These are phyloP conservation scores for Dalechampia spathulata DNA, from an alignment of 441 rosid genomes.

Conservation along the genomic window DNA sequence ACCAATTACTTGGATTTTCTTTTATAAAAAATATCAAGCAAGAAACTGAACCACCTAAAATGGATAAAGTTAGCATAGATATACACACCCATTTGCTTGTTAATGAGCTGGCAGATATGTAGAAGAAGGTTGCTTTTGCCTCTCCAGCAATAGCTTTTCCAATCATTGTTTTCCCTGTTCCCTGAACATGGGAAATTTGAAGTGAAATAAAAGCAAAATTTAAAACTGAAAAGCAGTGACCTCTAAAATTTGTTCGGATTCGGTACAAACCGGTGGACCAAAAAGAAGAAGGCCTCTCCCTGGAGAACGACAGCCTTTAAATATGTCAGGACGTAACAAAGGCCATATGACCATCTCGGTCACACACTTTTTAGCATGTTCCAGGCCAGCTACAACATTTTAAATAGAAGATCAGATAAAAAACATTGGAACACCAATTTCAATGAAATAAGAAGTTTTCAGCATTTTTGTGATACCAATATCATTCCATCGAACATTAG, in stretches of 20 bases:
- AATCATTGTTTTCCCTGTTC: conserved; percentile 97
- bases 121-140: conserved; percentile 96
- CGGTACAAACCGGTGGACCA: conserved; percentile 81
- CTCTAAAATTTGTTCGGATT: conserved; percentile 13
- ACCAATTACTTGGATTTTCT: background rate
- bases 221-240: conserved; percentile 7
- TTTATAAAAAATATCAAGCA: background rate
- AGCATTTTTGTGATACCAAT: conserved; percentile 52
- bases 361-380: conserved; percentile 96
- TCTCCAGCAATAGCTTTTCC: conserved; percentile 99
- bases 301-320: conserved; percentile 92
- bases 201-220: background rate
- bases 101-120: conserved; percentile 94
- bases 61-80: conserved; percentile 18
- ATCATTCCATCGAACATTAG: conserved; percentile 93
- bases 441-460: conserved; percentile 11
- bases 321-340: conserved; percentile 84
- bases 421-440: conserved; percentile 4
- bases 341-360: conserved; percentile 99
- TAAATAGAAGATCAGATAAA: conserved; percentile 17
- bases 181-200: conserved; percentile 37
- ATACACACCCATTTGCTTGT: conserved; percentile 90
- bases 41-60: background rate
- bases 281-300: conserved; percentile 98
- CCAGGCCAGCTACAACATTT: conserved; percentile 76